phyloP scores from a whole-genome alignment of 176 grass and related monocot species.

The Carex myosuroides region DNA sequence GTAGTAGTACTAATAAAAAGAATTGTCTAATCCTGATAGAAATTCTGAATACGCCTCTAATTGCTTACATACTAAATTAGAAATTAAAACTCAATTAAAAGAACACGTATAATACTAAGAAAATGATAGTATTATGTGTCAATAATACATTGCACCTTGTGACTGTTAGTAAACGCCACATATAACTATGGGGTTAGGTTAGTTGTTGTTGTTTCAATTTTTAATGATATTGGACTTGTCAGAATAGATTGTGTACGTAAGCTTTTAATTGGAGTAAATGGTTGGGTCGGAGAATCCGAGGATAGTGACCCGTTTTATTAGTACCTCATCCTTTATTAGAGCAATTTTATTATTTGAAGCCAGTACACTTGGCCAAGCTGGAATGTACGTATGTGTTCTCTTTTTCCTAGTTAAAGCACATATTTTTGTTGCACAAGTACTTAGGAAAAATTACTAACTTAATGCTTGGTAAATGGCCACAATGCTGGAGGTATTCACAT shows the following conservation, averaged over 20 bases:
- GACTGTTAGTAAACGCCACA: neutral
- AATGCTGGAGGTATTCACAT: neutral
- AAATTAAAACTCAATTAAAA: no score
- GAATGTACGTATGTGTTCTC: neutral
- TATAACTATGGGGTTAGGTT: neutral
- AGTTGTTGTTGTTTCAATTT: neutral
- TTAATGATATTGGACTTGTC: neutral
- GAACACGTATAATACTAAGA: no score
- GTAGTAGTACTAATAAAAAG: no score
- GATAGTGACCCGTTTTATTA: neutral
- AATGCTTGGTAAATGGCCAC: neutral
- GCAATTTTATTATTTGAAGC: neutral
- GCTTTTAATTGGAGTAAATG: conserved; percentile 5
- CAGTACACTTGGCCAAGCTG: neutral
- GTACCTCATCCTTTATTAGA: neutral
- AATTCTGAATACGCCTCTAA: no score
- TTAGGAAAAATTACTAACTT: neutral
- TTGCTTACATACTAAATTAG: no score
- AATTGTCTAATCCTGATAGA: no score
- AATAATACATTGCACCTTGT: no score
- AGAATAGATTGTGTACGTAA: neutral
- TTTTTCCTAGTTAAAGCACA: neutral
- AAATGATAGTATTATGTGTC: no score
- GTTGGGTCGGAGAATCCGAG: neutral
- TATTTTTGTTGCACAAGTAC: neutral